Conservation (phyloP, 148 eudicot genomes). For the Camellia sinensis region DNA sequence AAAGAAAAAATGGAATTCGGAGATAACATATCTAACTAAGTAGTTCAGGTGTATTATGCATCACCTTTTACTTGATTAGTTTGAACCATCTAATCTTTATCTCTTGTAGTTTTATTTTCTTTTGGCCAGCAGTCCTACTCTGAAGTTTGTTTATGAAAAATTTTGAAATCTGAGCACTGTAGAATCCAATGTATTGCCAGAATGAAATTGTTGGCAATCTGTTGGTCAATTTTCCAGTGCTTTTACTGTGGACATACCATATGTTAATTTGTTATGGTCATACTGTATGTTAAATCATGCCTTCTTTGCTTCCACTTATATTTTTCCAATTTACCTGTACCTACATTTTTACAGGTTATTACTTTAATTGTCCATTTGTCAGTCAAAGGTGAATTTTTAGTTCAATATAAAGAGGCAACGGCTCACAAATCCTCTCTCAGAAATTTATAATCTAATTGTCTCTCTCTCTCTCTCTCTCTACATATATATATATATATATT, state of each 20-base stretch:
- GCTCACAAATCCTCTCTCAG: background rate
- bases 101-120: background rate
- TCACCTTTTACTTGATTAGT: constrained; percentile 1
- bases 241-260: background rate
- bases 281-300: background rate
- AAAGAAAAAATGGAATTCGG: background rate
- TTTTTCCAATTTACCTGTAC: background rate
- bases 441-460: background rate
- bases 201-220: background rate
- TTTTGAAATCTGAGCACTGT: background rate
- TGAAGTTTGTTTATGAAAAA: background rate
- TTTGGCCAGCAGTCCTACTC: background rate
- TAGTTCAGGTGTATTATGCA: background rate
- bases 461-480: background rate
- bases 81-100: background rate
- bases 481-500: background rate
- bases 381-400: background rate
- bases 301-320: background rate
- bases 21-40: background rate
- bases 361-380: background rate
- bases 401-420: background rate
- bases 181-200: constrained; percentile 3
- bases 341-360: background rate
- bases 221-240: background rate
- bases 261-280: no score